Evolutionary conservation across 345 rosid genomes (phyloP).

Genomic region (Garcia nutans): DNA sequence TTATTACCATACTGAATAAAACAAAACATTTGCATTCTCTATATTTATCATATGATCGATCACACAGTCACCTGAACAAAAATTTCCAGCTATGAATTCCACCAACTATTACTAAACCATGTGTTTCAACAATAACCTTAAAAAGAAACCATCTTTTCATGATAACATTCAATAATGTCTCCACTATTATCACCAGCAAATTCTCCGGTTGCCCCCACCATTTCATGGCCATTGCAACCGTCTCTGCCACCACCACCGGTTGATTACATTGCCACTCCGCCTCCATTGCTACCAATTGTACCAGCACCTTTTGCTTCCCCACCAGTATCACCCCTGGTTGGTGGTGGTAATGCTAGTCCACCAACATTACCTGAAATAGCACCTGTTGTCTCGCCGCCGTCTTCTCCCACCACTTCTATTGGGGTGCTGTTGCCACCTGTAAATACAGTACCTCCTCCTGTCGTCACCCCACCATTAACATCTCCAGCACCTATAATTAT

Average conservation of each 20-base stretch:
- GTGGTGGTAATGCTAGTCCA: background rate
- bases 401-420: background rate
- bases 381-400: background rate
- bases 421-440: constrained; percentile 10
- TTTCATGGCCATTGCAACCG: background rate
- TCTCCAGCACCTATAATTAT: background rate
- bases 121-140: background rate
- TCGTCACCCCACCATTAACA: background rate
- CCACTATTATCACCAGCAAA: constrained; percentile 7
- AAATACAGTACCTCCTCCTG: background rate
- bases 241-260: background rate
- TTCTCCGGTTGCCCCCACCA: background rate
- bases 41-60: background rate
- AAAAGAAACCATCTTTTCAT: background rate
- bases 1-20: background rate
- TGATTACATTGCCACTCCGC: background rate
- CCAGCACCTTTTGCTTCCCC: constrained; percentile 9
- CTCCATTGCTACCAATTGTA: background rate
- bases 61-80: background rate
- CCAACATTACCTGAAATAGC: background rate
- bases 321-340: constrained; percentile 2
- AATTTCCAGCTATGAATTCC: constrained; percentile 13
- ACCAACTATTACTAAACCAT: background rate
- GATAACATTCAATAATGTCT: constrained; percentile 13
- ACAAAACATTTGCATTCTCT: no score